phyloP scores from a whole-genome alignment of 192 early-diverging fungal genomes.

The Spizellomyces sp. region DNA sequence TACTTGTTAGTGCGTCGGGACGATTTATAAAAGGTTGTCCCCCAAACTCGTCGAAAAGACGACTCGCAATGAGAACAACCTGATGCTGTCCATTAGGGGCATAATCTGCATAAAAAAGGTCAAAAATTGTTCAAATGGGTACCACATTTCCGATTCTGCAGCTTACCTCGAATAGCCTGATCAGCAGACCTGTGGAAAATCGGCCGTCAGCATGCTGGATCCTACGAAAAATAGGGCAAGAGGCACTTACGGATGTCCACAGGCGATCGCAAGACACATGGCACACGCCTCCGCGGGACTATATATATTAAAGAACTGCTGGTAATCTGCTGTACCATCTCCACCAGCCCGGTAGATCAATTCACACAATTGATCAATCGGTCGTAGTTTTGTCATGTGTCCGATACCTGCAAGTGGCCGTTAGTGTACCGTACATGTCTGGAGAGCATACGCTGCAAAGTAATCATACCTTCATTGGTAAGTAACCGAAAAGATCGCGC shows the following conservation, averaged over 20 bases:
- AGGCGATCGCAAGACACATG: conserved; percentile 81
- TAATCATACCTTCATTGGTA: conserved; percentile 66
- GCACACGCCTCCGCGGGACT: conserved; percentile 75
- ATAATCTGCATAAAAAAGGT: conserved; percentile 6
- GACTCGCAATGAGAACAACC: conserved; percentile 29
- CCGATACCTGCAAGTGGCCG: conserved; percentile 21
- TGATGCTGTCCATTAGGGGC: background rate
- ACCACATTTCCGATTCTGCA: too few species aligned
- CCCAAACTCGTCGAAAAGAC: conserved; percentile 46
- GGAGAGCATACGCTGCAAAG: conserved; percentile 33
- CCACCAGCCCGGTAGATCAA: conserved; percentile 45
- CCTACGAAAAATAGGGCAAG: background rate
- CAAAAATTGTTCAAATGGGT: background rate
- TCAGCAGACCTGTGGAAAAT: background rate
- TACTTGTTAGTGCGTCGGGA: background rate
- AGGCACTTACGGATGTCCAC: conserved; percentile 36
- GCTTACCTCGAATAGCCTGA: background rate
- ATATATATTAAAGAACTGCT: conserved; percentile 59
- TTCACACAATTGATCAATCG: conserved; percentile 71
- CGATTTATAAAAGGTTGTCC: conserved; percentile 36
- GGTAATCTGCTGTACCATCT: conserved; percentile 10
- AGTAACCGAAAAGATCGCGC: conserved; percentile 71
- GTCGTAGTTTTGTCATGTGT: conserved; percentile 69
- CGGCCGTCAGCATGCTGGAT: background rate
- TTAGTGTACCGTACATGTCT: conserved; percentile 13